These are phyloP conservation scores for Reutealis trisperma DNA, from an alignment of 345 rosid species.

Conservation along the genomic window DNA sequence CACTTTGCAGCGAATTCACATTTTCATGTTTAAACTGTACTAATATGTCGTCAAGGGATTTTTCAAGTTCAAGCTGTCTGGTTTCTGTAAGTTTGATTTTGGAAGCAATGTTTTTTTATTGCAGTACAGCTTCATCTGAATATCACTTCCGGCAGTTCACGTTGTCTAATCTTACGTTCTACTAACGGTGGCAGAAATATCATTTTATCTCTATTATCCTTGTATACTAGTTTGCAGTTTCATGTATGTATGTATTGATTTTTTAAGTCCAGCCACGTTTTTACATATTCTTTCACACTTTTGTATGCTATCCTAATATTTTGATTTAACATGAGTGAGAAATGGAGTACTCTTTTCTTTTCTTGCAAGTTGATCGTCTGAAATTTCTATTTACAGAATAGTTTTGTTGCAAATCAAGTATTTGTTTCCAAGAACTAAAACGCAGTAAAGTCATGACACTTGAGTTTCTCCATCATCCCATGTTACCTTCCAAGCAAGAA, in stretches of 20 bases:
- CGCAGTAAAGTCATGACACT: too few relatives aligned
- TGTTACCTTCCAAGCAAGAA: too few relatives aligned
- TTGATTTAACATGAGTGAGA: neutral
- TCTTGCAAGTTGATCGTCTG: neutral
- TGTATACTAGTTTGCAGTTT: neutral
- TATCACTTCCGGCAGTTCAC: neutral
- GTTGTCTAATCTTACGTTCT: neutral
- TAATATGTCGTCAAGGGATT: too few relatives aligned
- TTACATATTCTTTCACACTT: neutral
- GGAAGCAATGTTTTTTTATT: neutral
- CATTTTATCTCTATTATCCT: neutral
- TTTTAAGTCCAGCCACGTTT: neutral
- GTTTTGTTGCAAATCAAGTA: too few relatives aligned
- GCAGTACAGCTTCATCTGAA: neutral
- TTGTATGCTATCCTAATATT: neutral
- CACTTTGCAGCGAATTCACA: neutral
- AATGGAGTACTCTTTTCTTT: too few relatives aligned
- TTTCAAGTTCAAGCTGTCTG: too few relatives aligned
- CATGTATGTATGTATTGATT: neutral
- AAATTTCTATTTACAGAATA: neutral
- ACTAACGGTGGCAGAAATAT: neutral
- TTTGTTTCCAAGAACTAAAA: too few relatives aligned
- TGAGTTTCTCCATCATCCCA: too few relatives aligned
- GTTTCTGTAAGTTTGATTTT: conserved; percentile 8
- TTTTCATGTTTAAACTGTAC: conserved; percentile 1